Evolutionary conservation across 352 stramenopile genomes (phyloP).

Genomic region (Phytophthora hybrid): DNA sequence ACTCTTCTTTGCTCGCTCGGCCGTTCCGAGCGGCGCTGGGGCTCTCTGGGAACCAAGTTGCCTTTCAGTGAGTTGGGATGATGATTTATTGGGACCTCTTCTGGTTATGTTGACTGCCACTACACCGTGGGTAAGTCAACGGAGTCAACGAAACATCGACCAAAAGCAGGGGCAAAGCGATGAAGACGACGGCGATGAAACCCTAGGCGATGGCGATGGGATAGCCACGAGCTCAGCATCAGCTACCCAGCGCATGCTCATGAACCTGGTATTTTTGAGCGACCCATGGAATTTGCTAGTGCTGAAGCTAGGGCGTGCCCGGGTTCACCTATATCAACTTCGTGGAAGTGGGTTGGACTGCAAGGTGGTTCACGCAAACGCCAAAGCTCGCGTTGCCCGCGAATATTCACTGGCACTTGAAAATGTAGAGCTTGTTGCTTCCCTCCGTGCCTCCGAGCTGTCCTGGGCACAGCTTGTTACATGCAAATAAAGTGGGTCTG

Average conservation of each 20-base stretch:
- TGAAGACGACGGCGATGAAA: neutral
- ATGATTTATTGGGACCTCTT: conserved; percentile 53
- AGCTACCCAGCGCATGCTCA: conserved; percentile 53
- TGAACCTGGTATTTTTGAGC: conserved; percentile 68
- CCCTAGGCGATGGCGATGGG: conserved; percentile 2
- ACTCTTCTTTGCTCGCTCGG: conserved; percentile 55
- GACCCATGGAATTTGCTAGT: conserved; percentile 64
- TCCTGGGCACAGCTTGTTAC: conserved; percentile 59
- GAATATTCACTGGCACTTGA: conserved; percentile 58
- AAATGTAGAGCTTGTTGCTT: conserved; percentile 51
- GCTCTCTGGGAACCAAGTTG: conserved; percentile 64
- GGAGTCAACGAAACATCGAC: conserved; percentile 18
- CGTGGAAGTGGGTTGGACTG: conserved; percentile 31
- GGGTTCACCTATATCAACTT: conserved; percentile 48
- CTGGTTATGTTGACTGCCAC: conserved; percentile 31
- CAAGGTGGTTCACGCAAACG: conserved; percentile 60
- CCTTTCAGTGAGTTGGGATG: conserved; percentile 62
- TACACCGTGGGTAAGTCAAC: conserved; percentile 23
- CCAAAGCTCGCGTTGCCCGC: conserved; percentile 55
- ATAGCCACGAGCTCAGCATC: conserved; percentile 23
- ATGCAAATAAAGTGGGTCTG: conserved; percentile 41
- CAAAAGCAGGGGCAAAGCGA: conserved; percentile 19
- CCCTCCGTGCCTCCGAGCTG: conserved; percentile 58
- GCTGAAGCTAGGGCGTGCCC: conserved; percentile 57
- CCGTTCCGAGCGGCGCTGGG: conserved; percentile 54